These are phyloP conservation scores for Oenanthe sinensis DNA, from an alignment of 129 eudicot species.

Conservation along the genomic window DNA sequence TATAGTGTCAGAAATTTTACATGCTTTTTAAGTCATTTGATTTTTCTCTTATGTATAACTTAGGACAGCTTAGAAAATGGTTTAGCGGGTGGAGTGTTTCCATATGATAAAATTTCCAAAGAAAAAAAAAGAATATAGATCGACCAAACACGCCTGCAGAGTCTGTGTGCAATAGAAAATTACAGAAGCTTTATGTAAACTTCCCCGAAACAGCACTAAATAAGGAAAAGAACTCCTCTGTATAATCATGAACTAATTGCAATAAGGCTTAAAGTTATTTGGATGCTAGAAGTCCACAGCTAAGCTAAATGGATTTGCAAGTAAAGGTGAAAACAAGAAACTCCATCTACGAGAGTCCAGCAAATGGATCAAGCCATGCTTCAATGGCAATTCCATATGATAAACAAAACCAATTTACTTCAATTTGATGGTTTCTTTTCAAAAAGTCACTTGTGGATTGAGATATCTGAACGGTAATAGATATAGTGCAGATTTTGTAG, in stretches of 20 bases:
- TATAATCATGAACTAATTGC: background rate
- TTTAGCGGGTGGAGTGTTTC: background rate
- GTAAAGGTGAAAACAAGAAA: background rate
- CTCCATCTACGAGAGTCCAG: background rate
- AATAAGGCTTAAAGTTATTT: background rate
- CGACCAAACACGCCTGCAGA: background rate
- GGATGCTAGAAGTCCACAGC: background rate
- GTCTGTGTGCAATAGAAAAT: background rate
- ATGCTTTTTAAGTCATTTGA: background rate
- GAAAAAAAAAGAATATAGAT: background rate
- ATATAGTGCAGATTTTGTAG: background rate
- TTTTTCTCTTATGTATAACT: background rate
- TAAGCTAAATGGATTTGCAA: background rate
- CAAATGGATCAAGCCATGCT: background rate
- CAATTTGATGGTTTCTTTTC: background rate
- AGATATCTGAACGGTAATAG: background rate
- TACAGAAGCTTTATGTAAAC: background rate
- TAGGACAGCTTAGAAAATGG: background rate
- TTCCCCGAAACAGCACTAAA: background rate
- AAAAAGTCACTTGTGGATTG: background rate
- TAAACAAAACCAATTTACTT: background rate
- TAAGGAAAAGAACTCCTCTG: background rate
- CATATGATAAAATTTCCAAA: too few species aligned
- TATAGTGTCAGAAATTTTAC: background rate
- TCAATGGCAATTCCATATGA: background rate